Conservation (phyloP, 768 basidiomycete species). For the Suillus americanus region DNA sequence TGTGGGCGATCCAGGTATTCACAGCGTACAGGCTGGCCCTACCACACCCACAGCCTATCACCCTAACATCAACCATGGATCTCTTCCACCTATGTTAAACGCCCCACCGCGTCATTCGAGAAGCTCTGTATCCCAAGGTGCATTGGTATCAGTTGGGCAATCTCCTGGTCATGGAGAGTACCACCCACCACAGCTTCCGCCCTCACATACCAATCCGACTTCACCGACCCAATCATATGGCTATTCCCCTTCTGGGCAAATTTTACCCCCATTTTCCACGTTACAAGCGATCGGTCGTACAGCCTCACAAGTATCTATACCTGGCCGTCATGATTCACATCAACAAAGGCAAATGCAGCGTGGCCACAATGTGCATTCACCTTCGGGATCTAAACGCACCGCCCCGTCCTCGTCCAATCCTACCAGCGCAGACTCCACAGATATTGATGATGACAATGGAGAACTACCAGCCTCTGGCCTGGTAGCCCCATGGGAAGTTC, state of each 20-base stretch:
- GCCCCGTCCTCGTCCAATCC: slow-evolving; percentile 64
- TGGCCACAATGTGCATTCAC: slow-evolving; percentile 28
- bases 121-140: slow-evolving; percentile 33
- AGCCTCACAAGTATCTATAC: slow-evolving; percentile 47
- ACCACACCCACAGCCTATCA: slow-evolving; percentile 32
- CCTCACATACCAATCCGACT: slow-evolving; percentile 42
- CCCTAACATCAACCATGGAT: slow-evolving; percentile 19
- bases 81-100: slow-evolving; percentile 31
- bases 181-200: slow-evolving; percentile 42
- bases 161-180: slow-evolving; percentile 39
- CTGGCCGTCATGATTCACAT: slow-evolving; percentile 51
- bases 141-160: slow-evolving; percentile 32
- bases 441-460: slow-evolving; percentile 78
- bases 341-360: slow-evolving; percentile 24
- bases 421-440: slow-evolving; percentile 80
- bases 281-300: slow-evolving; percentile 55
- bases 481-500: slow-evolving; percentile 85
- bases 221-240: slow-evolving; percentile 28
- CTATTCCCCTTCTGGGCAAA: slow-evolving; percentile 47
- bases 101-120: slow-evolving; percentile 32
- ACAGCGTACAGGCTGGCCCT: slow-evolving; percentile 24
- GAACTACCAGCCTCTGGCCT: slow-evolving; percentile 80
- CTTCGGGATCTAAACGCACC: slow-evolving; percentile 55
- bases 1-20: slow-evolving; percentile 20
- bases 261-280: slow-evolving; percentile 72